Evolutionary conservation across 2,329 filamentous ascomycete genomes (phyloP).

Genomic region (Shiraia bambusicola): DNA sequence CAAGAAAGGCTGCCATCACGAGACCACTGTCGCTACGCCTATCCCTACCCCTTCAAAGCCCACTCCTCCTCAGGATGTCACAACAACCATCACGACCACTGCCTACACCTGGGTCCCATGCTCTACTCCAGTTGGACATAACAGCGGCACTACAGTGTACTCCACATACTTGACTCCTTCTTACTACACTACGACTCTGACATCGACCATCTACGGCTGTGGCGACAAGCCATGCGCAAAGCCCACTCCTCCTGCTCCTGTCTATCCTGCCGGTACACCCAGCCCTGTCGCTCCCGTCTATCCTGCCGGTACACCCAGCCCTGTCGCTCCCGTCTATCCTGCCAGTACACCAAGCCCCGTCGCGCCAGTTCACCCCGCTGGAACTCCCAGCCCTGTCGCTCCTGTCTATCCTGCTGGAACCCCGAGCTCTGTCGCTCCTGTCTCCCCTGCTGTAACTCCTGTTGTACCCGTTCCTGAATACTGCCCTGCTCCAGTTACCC

Average conservation of each 20-base stretch:
- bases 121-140: constrained; percentile 40
- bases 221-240: constrained; percentile 9
- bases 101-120: constrained; percentile 42
- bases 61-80: constrained; percentile 17
- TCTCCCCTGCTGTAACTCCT: not conserved
- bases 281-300: not conserved
- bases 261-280: no score
- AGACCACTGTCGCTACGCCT: constrained; percentile 14
- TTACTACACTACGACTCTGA: constrained; percentile 34
- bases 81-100: constrained; percentile 37
- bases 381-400: constrained; percentile 1
- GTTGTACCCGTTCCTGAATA: constrained; percentile 5
- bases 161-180: constrained; percentile 44
- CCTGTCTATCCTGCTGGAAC: not conserved
- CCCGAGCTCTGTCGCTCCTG: not conserved
- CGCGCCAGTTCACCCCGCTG: constrained; percentile 1
- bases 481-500: constrained; percentile 34
- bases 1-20: constrained; percentile 37
- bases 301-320: constrained; percentile 10
- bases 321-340: constrained; percentile 8
- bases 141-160: constrained; percentile 35
- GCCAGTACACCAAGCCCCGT: constrained; percentile 1
- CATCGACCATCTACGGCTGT: constrained; percentile 29
- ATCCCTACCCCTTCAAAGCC: constrained; percentile 8
- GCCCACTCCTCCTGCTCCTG: no score